Evolutionary conservation across 768 basidiomycete species (phyloP).

Genomic region (Termitomyces sp.): DNA sequence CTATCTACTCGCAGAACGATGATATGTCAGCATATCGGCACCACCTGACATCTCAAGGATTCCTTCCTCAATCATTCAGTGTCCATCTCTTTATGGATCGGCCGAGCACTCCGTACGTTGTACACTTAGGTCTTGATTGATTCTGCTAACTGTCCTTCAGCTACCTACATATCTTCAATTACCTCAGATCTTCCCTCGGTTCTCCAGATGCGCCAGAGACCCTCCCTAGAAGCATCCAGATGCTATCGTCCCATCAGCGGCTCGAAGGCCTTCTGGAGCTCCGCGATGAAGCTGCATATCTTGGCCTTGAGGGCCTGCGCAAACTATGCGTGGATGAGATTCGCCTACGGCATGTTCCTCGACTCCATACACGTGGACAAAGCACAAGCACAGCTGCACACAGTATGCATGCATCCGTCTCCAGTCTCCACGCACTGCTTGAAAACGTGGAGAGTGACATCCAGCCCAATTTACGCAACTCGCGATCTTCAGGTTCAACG

Average conservation of each 20-base stretch:
- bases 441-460: constrained; percentile 44
- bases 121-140: neutral
- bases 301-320: constrained; percentile 63
- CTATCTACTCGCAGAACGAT: constrained; percentile 54
- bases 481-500: constrained; percentile 16
- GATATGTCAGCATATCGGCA: constrained; percentile 55
- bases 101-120: constrained; percentile 71
- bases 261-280: constrained; percentile 71
- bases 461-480: constrained; percentile 15
- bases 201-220: constrained; percentile 42
- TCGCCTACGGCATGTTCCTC: constrained; percentile 41
- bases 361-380: constrained; percentile 40
- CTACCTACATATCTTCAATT: constrained; percentile 67
- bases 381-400: constrained; percentile 32
- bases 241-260: constrained; percentile 39
- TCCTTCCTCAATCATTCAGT: constrained; percentile 41
- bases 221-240: constrained; percentile 60
- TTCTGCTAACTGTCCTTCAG: constrained; percentile 29
- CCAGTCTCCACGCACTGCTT: constrained; percentile 57
- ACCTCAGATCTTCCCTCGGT: constrained; percentile 57
- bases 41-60: constrained; percentile 60
- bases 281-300: constrained; percentile 74
- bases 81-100: constrained; percentile 79
- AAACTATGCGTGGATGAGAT: constrained; percentile 69
- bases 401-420: constrained; percentile 51